Evolutionary conservation across 352 stramenopile species (phyloP).

Genomic region (Globisporangium mamillatum): DNA sequence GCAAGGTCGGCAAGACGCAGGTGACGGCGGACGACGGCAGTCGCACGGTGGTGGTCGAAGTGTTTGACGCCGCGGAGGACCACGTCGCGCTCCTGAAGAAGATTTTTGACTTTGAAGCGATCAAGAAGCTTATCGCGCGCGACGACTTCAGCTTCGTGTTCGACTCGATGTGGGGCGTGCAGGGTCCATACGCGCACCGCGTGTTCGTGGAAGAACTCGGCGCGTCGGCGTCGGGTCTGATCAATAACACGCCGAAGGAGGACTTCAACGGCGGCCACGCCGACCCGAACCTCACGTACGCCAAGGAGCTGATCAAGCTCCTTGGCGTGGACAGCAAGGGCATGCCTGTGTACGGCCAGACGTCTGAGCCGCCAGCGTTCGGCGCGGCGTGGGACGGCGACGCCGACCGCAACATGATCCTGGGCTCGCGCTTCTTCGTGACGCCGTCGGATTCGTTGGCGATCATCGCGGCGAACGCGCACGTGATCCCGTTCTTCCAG

Average conservation of each 20-base stretch:
- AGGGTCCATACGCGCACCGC: slow-evolving; percentile 93
- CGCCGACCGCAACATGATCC: slow-evolving; percentile 99
- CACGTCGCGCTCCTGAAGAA: slow-evolving; percentile 95
- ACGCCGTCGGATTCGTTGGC: slow-evolving; percentile 98
- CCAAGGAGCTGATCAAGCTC: slow-evolving; percentile 93
- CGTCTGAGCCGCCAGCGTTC: slow-evolving; percentile 74
- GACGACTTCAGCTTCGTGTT: slow-evolving; percentile 95
- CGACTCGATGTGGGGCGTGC: slow-evolving; percentile 98
- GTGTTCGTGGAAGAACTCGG: slow-evolving; percentile 98
- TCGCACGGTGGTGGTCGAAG: slow-evolving; percentile 92
- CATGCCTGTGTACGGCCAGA: slow-evolving; percentile 72
- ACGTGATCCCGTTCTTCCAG: slow-evolving; percentile 96
- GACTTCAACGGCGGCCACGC: slow-evolving; percentile 97
- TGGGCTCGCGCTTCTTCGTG: slow-evolving; percentile 97
- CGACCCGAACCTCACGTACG: slow-evolving; percentile 99
- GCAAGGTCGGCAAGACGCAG: slow-evolving; percentile 63
- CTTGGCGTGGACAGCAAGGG: slow-evolving; percentile 93
- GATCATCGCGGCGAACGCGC: slow-evolving; percentile 97
- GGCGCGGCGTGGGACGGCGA: slow-evolving; percentile 98
- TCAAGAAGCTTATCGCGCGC: slow-evolving; percentile 91
- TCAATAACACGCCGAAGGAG: slow-evolving; percentile 94
- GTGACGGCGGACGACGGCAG: slow-evolving; percentile 86
- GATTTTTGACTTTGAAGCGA: slow-evolving; percentile 97
- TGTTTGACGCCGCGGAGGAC: slow-evolving; percentile 97
- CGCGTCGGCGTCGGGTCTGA: slow-evolving; percentile 69